phyloP scores from a whole-genome alignment of 768 basidiomycete species.

The Phaffia australis region DNA sequence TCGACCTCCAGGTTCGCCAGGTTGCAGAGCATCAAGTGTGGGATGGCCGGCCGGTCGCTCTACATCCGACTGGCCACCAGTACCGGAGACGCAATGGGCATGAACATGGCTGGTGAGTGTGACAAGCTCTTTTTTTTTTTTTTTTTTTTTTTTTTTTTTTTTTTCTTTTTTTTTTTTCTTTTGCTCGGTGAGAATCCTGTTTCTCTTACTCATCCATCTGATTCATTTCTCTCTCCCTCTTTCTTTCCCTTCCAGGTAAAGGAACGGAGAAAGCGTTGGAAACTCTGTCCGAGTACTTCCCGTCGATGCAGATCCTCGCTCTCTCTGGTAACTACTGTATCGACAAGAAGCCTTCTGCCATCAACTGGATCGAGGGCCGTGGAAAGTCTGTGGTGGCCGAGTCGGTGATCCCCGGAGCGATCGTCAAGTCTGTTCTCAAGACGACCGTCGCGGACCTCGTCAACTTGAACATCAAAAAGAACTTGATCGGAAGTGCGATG shows the following conservation, averaged over 20 bases:
- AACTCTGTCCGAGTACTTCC: constrained; percentile 57
- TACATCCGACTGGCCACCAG: constrained; percentile 87
- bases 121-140: constrained; percentile 33
- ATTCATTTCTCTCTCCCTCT: neutral
- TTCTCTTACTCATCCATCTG: neutral
- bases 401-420: constrained; percentile 75
- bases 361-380: constrained; percentile 99
- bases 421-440: constrained; percentile 85
- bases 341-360: constrained; percentile 98
- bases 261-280: constrained; percentile 92
- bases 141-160: constrained; percentile 42
- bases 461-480: constrained; percentile 93
- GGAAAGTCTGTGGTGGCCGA: constrained; percentile 98
- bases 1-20: constrained; percentile 86
- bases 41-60: constrained; percentile 82
- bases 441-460: constrained; percentile 82
- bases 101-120: constrained; percentile 66
- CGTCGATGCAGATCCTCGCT: constrained; percentile 80
- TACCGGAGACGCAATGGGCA: constrained; percentile 98
- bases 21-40: constrained; percentile 72
- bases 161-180: neutral
- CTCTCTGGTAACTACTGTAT: constrained; percentile 98
- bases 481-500: constrained; percentile 93
- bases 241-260: constrained; percentile 42
- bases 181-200: neutral